These are phyloP conservation scores for Cucumis cinereus DNA, from an alignment of 306 rosid genomes.

Conservation along the genomic window DNA sequence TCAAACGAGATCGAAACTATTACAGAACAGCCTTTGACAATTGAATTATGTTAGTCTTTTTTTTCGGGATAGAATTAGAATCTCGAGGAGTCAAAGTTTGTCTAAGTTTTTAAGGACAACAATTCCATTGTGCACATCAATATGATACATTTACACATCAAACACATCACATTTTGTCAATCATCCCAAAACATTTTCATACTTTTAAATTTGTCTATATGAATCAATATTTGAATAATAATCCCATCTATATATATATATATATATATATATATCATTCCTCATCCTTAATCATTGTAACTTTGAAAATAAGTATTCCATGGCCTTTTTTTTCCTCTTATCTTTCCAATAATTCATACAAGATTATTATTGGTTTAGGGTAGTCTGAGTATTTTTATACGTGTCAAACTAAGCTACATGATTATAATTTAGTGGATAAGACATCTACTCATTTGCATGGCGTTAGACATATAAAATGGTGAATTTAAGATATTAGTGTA, in stretches of 20 bases:
- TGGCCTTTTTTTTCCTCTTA: too few relatives aligned
- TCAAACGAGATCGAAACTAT: too few relatives aligned
- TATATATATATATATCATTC: background rate
- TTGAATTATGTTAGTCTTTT: too few relatives aligned
- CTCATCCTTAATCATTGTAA: background rate
- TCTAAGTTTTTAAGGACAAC: constrained; percentile 2
- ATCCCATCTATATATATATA: background rate
- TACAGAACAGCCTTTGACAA: too few relatives aligned
- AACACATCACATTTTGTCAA: constrained; percentile 1
- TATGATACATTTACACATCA: constrained; percentile 3
- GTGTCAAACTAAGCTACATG: background rate
- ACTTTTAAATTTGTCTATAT: background rate
- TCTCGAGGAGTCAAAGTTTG: constrained; percentile 1
- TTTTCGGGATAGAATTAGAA: background rate
- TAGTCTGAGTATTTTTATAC: too few relatives aligned
- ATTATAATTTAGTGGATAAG: too few relatives aligned
- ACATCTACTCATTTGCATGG: background rate
- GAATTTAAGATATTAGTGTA: too few relatives aligned
- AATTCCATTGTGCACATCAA: background rate
- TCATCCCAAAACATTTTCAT: background rate
- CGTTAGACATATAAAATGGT: too few relatives aligned
- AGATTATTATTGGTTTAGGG: too few relatives aligned
- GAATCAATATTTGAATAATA: background rate
- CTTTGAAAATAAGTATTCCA: background rate
- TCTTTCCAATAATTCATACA: too few relatives aligned